Base-by-base conservation (phyloP, 2,329 filamentous ascomycete genomes). In the Arachnomyces sp. region DNA sequence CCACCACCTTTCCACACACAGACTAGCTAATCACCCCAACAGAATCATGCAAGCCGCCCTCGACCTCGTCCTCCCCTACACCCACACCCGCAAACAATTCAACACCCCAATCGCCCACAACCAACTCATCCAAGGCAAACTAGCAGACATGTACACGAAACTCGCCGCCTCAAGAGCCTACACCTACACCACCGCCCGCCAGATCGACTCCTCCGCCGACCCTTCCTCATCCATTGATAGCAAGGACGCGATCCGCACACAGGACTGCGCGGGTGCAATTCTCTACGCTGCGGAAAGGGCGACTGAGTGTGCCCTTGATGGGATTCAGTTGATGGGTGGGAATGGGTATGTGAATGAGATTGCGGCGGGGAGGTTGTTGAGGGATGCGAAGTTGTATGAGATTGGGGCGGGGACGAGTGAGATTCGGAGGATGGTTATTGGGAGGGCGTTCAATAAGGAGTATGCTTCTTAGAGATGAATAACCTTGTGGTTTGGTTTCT, bases 321-420 rank as follows among this genome's bases (percentile, higher is more conserved):
- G 47, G 2, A 49, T 49, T 16, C 92, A 98, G 65, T 74, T 95
- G 44, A 76, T 98, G 56, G 92, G 92, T 13, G 92, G 90, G 0
- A 96, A 90, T 78, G 90, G 90, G 3, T 96, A 96, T 58, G 79
- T 94, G 52, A 94, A 95, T 62, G 92, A 98, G 67, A 87, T 96
- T 68, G 82, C 87, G 0, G 89, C 87, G 0, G 93, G 89, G 15
- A 73, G 90, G 48, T 74, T 96, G 50, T 65, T 96, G 52, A 68
- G 92, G 56, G 80, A 84, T 65, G 79, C 80, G 3, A 84, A 84
- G 59, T 63, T 98, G 44, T 98, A 98, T 62, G 92, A 96, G 67
- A 96, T 98, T 59, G 92, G 92, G 1, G 92, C 92, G 4, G 92
- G 92, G 4, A 96, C 92, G 3, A 95, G 87, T 44, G 92, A 98